Evolutionary conservation across 2,329 filamentous ascomycete species (phyloP), one percentile per base, ranked within the genome.

Genomic region (Plectosphaerella plurivora): DNA sequence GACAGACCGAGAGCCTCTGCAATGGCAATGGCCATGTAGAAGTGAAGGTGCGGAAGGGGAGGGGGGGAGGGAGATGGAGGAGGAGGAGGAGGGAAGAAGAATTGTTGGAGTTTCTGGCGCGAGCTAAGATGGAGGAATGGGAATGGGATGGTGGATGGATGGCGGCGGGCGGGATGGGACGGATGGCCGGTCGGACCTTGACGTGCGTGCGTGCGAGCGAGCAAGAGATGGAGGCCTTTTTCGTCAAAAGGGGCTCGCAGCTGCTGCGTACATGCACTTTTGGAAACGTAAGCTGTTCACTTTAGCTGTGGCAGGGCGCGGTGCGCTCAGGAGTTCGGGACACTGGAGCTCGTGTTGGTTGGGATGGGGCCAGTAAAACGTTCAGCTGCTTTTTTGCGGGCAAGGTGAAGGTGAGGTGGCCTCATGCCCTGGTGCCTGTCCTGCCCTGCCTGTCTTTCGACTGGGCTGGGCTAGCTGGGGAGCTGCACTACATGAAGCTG

Each of bases 351-450:
- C 28, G 28, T 33, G 28, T 33, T 33, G 28, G 28, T 33, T 33
- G 4, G 4, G 28, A 33, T 33, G 28, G 28, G 11, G 28, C 28
- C 28, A 33, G 28, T 33, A 2, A 22, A 12, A 9, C 28, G 28
- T 33, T 20, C 37, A 41, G 37, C 37, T n/a, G 37, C 37, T 41
- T 41, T n/a, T 41, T 22, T 22, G 22, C 22, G 22, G 22, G 18
- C 37, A 9, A 6, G 37, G 37, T 41, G 24, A 55, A 33, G 63
- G 60, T 65, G 63, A 63, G 65, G 64, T 67, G 64, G 65, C 65
- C 64, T 67, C 59, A 66, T 61, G 61, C 58, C 57, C 58, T 14
- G n/a, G 25, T 9, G 8, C 44, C 44, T n/a, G n/a, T n/a, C n/a
- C n/a, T n/a, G n/a, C n/a, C n/a, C n/a, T 22, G 24, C 44, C 14